Base-by-base conservation (phyloP, 495 filamentous ascomycete species). In the Penicillium desertorum region DNA sequence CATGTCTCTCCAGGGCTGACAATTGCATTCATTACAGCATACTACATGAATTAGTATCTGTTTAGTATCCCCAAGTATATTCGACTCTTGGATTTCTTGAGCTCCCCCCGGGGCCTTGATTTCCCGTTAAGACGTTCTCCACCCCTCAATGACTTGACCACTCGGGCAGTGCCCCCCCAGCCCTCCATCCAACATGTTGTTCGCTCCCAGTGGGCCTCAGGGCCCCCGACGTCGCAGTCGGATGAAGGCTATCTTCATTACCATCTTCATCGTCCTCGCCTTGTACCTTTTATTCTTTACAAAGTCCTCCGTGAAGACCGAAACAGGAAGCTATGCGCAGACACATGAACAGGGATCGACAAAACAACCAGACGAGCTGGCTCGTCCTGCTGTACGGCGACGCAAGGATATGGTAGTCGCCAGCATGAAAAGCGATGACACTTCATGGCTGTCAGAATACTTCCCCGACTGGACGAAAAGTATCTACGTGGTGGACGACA, bases 321-420 rank as follows among this genome's bases (percentile, higher is more conserved):
- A 64, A 23, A 36, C 65, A 50, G 41, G 59, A 56, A 41, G 59
- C 57, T 56, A 67, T 65, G 60, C 69, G 65, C 61, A 62, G 63
- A 45, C 45, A 45, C 48, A 57, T 49, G 36, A 51, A 45, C 48
- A 57, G 44, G 36, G 58, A 42, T 37, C 46, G 19, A 41, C 23
- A 23, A 56, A 56, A 22, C 65, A 32, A 52, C 57, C 58, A 61
- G 64, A 56, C 62, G 62, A 62, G 66, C 68, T 41, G 71, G 67
- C 39, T 65, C 73, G 62, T 64, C 63, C 70, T 42, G 56, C 37
- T 14, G 36, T 55, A 14, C 58, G 30, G 4, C 58, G 29, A 48
- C 60, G 56, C 9, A 84, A 83, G 64, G 75, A 74, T 25, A 66
- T 87, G 60, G 72, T 87, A n/a, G 71, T 86, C 34, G 79, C 83